Conservation (phyloP, 129 eudicot genomes). For the Tagetes erecta region DNA sequence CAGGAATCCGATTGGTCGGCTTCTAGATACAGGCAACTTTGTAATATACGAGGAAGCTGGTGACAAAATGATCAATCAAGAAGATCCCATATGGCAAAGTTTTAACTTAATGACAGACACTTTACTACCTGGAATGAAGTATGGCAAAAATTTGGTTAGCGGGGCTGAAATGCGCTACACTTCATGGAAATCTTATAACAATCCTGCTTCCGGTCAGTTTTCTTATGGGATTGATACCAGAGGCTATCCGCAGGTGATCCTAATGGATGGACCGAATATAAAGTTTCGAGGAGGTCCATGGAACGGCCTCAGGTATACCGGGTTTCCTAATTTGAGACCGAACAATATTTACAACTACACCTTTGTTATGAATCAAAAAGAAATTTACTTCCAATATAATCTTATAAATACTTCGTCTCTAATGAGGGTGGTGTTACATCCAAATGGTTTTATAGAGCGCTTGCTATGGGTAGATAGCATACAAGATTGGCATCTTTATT, state of each 20-base stretch:
- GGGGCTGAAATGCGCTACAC: not conserved
- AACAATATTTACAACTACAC: not conserved
- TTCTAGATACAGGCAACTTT: constrained; percentile 34
- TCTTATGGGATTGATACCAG: not conserved
- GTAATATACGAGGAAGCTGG: constrained; percentile 11
- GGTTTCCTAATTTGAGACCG: not conserved
- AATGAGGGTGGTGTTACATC: constrained; percentile 10
- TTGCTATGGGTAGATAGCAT: constrained; percentile 23
- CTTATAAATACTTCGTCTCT: not conserved
- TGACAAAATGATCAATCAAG: not conserved
- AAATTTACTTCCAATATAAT: not conserved
- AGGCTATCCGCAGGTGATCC: not conserved
- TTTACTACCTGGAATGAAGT: constrained; percentile 15
- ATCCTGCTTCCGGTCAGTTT: constrained; percentile 17
- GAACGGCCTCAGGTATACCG: not conserved
- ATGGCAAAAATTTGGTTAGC: not conserved
- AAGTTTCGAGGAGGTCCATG: not conserved
- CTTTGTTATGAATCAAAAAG: not conserved
- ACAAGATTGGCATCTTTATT: constrained; percentile 20
- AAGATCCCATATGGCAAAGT: constrained; percentile 13
- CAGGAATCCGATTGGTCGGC: constrained; percentile 20
- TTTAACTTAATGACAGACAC: constrained; percentile 7
- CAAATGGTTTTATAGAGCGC: constrained; percentile 14
- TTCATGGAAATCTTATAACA: constrained; percentile 20
- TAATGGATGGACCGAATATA: not conserved